phyloP scores from a whole-genome alignment of 139 green algal genomes.

The Yamagishiella unicocca region DNA sequence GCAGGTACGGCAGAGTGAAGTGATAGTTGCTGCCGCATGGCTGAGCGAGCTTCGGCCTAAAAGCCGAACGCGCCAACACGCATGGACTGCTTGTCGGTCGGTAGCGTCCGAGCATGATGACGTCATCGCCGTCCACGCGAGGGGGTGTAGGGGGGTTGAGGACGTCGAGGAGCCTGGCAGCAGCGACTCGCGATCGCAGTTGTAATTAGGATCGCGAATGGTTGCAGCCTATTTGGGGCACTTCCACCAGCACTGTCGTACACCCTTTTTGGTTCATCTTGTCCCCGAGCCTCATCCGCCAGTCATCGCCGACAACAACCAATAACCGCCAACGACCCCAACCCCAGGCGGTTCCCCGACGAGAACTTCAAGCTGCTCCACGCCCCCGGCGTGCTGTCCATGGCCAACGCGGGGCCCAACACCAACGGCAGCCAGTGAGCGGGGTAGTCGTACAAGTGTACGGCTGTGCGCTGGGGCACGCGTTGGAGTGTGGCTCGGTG shows the following conservation, averaged over 20 bases:
- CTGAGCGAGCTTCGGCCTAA: neutral
- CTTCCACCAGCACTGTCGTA: neutral
- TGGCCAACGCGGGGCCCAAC: conserved; percentile 88
- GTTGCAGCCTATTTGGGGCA: neutral
- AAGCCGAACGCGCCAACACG: neutral
- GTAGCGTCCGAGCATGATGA: no score
- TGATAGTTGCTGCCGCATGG: no score
- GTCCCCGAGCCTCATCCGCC: neutral
- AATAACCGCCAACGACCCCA: no score
- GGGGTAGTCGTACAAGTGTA: neutral
- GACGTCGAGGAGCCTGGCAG: no score
- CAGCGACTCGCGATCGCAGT: neutral
- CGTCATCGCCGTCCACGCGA: no score
- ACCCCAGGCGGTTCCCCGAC: conserved; percentile 36
- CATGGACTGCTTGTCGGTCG: no score
- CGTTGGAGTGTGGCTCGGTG: neutral
- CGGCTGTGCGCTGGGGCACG: neutral
- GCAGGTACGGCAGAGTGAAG: no score
- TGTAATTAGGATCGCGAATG: neutral
- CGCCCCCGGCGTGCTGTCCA: conserved; percentile 79
- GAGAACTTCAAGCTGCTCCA: conserved; percentile 60
- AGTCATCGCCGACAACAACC: neutral
- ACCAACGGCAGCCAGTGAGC: conserved; percentile 70
- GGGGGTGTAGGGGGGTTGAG: no score
- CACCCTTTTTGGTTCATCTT: neutral